These are phyloP conservation scores for Zarea fungicola DNA, from an alignment of 2,329 filamentous ascomycete species.

Conservation along the genomic window DNA sequence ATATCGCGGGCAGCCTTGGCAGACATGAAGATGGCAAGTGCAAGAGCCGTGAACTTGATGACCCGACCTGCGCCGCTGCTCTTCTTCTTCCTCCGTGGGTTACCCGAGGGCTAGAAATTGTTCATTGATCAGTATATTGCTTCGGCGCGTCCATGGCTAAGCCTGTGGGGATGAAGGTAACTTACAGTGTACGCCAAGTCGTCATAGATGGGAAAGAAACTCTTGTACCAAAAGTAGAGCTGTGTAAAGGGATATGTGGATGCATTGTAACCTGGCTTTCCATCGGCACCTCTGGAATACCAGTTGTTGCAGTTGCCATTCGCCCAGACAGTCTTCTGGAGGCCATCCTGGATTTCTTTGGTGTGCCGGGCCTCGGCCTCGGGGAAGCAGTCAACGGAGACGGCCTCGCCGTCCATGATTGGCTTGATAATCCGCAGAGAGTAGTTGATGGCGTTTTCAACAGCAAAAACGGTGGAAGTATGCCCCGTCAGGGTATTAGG, in stretches of 20 bases:
- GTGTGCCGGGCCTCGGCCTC: slow-evolving; percentile 31
- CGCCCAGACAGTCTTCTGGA: slow-evolving; percentile 30
- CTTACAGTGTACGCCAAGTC: slow-evolving; percentile 31
- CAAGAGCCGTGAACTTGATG: slow-evolving; percentile 3
- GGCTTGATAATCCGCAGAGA: slow-evolving; percentile 53
- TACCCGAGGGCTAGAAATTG: neutral
- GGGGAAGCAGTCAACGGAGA: slow-evolving; percentile 26
- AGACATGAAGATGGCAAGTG: slow-evolving; percentile 3
- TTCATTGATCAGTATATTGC: too few relatives aligned
- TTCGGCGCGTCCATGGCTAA: too few relatives aligned
- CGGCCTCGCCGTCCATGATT: slow-evolving; percentile 28
- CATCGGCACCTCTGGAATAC: slow-evolving; percentile 27
- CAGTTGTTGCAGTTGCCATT: slow-evolving; percentile 31
- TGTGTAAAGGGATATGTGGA: slow-evolving; percentile 33
- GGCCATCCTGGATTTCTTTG: slow-evolving; percentile 25
- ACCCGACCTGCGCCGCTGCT: neutral
- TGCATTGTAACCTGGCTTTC: slow-evolving; percentile 27
- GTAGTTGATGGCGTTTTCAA: slow-evolving; percentile 58
- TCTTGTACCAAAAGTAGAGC: slow-evolving; percentile 30
- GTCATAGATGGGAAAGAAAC: slow-evolving; percentile 29
- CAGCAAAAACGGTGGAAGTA: slow-evolving; percentile 52
- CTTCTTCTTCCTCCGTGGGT: neutral
- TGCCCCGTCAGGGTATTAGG: slow-evolving; percentile 61
- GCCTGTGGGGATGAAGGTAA: neutral
- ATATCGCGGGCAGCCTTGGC: slow-evolving; percentile 3